phyloP scores from a whole-genome alignment of 2,329 filamentous ascomycete species.

The Talaromyces amestolkiae region DNA sequence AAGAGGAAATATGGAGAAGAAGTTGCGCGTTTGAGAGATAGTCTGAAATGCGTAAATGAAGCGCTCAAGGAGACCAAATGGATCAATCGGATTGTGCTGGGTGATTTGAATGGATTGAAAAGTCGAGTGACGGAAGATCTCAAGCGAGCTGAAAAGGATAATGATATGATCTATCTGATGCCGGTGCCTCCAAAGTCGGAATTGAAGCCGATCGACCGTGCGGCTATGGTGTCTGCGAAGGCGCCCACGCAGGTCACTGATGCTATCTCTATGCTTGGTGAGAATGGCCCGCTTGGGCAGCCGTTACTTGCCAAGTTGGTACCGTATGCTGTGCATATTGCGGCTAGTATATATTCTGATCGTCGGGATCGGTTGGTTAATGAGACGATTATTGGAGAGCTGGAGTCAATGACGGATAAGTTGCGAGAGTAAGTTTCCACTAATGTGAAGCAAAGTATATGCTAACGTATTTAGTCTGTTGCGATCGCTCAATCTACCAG shows the following conservation, averaged over 20 bases:
- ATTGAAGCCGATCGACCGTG: conserved; percentile 78
- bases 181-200: conserved; percentile 85
- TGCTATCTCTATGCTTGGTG: conserved; percentile 75
- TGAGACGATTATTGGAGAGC: conserved; percentile 77
- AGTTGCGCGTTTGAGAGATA: conserved; percentile 79
- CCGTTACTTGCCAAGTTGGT: conserved; percentile 89
- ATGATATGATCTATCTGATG: conserved; percentile 88
- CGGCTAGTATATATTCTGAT: conserved; percentile 92
- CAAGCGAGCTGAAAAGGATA: conserved; percentile 91
- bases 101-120: conserved; percentile 80
- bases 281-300: conserved; percentile 74
- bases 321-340: conserved; percentile 91
- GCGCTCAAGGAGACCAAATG: conserved; percentile 81
- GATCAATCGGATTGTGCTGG: conserved; percentile 75
- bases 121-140: conserved; percentile 79
- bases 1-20: conserved; percentile 95
- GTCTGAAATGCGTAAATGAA: conserved; percentile 76
- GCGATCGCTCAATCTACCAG: conserved; percentile 80
- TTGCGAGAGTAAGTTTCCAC: conserved; percentile 62
- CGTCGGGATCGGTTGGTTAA: conserved; percentile 87
- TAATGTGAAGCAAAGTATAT: neutral
- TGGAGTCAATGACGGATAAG: conserved; percentile 76
- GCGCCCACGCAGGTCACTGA: conserved; percentile 79
- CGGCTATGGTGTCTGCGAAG: conserved; percentile 79
- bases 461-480: conserved; percentile 50